These are phyloP conservation scores for Pleurotus tuoliensis DNA, from an alignment of 768 basidiomycete genomes.

Conservation along the genomic window DNA sequence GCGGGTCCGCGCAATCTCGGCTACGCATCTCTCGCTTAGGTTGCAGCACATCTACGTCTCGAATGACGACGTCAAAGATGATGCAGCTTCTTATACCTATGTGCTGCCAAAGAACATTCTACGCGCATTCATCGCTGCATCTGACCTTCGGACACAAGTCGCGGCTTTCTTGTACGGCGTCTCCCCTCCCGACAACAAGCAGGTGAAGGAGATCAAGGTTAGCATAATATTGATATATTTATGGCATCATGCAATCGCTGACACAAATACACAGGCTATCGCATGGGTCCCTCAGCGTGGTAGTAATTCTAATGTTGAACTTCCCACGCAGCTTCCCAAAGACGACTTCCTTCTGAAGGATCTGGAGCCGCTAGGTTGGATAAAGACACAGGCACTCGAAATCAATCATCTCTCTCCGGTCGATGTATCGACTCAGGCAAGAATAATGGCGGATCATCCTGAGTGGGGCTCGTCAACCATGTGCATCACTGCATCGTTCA, in stretches of 20 bases:
- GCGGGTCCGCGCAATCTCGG: conserved; percentile 97
- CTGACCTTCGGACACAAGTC: conserved; percentile 94
- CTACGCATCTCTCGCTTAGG: conserved; percentile 93
- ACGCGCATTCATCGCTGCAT: conserved; percentile 87
- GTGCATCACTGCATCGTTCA: conserved; percentile 93
- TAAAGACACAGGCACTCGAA: conserved; percentile 95
- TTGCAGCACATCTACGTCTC: conserved; percentile 99
- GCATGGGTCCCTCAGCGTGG: conserved; percentile 98
- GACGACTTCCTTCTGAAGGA: conserved; percentile 96
- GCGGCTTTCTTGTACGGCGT: conserved; percentile 91
- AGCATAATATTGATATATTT: conserved; percentile 4
- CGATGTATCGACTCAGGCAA: conserved; percentile 92
- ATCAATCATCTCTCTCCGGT: conserved; percentile 88
- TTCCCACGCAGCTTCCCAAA: conserved; percentile 85
- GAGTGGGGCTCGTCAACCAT: conserved; percentile 94
- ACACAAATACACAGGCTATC: conserved; percentile 48
- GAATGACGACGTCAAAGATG: conserved; percentile 98
- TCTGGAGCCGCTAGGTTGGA: conserved; percentile 92
- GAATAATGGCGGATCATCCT: conserved; percentile 94
- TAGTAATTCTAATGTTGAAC: conserved; percentile 90
- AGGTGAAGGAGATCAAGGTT: conserved; percentile 96
- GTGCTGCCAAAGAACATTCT: conserved; percentile 97
- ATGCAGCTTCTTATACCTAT: conserved; percentile 90
- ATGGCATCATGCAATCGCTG: neutral
- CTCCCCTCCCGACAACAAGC: conserved; percentile 93